Evolutionary conservation across 768 basidiomycete genomes (phyloP), one percentile per base, ranked within the genome.

Genomic region (Dioszegia crocea): DNA sequence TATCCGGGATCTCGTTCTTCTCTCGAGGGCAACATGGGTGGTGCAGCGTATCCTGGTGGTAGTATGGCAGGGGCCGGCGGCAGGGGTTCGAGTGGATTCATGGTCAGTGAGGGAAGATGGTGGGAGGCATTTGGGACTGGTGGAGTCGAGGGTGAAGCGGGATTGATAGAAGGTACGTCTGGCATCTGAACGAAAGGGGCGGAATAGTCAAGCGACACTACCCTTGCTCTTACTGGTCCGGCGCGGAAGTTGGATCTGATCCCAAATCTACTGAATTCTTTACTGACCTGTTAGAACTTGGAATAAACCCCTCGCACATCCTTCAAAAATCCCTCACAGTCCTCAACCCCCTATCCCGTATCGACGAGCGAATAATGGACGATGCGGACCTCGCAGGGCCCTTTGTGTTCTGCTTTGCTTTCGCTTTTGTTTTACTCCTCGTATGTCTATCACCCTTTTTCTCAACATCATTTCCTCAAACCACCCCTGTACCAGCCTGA

Each of bases 301-400:
- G 96, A 39, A 93, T 99, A 76, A 98, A 99, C 79, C 96, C 98
- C 66, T 84, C 86, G 33, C 96, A 99, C 75, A 98, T 99, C 78
- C 84, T 88, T 33, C 86, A 84, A 57, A 99, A 98, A 80, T 89
- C 92, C 23, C 78, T 93, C 78, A 92, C 96, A 0, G 96, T 98
- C 8, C 84, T 99, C 50, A 98, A 99, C 71, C 96, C 96, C 3
- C 80, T 98, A 21, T 83, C 84, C 58, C 81, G 81, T 49, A 84
- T 93, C 30, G 87, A 96, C 61, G 89, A 88, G 62, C 87, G 83
- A 58, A 98, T 99, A 60, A 99, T 99, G 96, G 96, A 99, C 77
- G 96, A 99, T 68, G 93, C 94, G 21, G 96, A 99, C 79, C 82
- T 99, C 29, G 92, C 94, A 9, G 96, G 96, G 0, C 96, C 96